phyloP scores from a whole-genome alignment of 345 rosid genomes.

The Bretschneidera sinensis region DNA sequence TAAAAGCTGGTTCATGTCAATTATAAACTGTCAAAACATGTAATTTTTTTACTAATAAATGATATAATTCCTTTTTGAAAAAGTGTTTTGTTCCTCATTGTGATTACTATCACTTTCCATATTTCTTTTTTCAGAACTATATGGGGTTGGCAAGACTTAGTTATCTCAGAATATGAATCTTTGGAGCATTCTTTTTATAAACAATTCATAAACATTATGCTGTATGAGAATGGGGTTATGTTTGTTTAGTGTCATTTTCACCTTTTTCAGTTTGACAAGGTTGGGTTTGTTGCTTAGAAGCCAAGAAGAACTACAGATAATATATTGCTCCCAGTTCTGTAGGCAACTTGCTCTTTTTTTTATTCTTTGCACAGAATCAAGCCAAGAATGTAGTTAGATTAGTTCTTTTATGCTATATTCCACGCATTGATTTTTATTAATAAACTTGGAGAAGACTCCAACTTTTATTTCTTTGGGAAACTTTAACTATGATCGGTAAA shows the following conservation, averaged over 20 bases:
- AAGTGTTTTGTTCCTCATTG: too few relatives aligned
- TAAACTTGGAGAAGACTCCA: too few relatives aligned
- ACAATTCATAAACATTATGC: neutral
- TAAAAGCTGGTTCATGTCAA: slow-evolving; percentile 35
- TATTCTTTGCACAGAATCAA: neutral
- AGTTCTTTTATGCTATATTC: neutral
- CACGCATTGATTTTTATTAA: too few relatives aligned
- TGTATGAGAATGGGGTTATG: neutral
- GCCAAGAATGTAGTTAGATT: neutral
- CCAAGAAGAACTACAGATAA: slow-evolving; percentile 11
- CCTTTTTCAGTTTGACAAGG: slow-evolving; percentile 9
- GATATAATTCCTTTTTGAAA: slow-evolving; percentile 3
- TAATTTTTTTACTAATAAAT: slow-evolving; percentile 33
- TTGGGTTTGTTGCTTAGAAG: slow-evolving; percentile 20
- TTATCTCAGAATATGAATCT: slow-evolving; percentile 26
- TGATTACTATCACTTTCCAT: neutral
- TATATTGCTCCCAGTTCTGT: neutral
- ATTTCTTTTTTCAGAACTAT: too few relatives aligned
- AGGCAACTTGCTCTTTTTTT: neutral
- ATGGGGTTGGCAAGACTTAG: neutral
- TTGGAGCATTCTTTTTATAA: slow-evolving; percentile 1
- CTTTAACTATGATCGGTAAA: too few relatives aligned
- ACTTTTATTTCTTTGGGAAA: too few relatives aligned
- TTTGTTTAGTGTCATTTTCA: neutral
- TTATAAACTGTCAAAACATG: slow-evolving; percentile 32